Evolutionary conservation across 2,329 filamentous ascomycete genomes (phyloP), one percentile per base, ranked within the genome.

Genomic region (Ceratocystis cacaofunesta): DNA sequence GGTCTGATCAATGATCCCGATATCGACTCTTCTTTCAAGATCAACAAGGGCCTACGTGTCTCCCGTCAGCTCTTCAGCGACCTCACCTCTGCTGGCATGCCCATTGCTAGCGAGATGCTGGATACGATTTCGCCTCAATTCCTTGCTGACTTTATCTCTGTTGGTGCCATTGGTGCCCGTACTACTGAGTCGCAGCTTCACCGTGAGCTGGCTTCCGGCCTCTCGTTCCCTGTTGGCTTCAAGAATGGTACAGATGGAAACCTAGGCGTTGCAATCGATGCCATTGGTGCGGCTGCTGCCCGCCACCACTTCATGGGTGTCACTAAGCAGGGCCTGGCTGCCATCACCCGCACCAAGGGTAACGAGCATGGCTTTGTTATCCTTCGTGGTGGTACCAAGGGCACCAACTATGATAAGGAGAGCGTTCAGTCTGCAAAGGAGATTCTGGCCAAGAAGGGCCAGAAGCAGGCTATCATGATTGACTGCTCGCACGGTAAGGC

Each of bases 321-420:
- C 62, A 99, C 94, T 41, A 99, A 99, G 82, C 92, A 96, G 74
- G 94, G 94, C 68, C 81, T 96, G 68, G 94, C 92, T 58, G 92
- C 94, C 68, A 97, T 99, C 71, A 96, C 92, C 62, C 86, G 90
- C 76, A 99, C 94, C 17, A 84, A 83, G 66, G 94, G 94, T 65
- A 99, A 99, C 76, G 89, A 96, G 77, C 90, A 99, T 77, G 95
- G 94, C 73, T 99, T 99, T 73, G 90, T 97, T 63, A 96, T 99
- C 72, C 81, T 99, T 68, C 85, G 94, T 68, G 94, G 94, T 69
- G 94, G 94, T 69, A 92, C 85, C 72, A 89, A 85, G 76, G 94
- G 94, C 12, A 91, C 94, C 70, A 99, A 99, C 80, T 99, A 86
- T 75, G 92, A 96, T 79, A 85, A 85, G 72, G 87, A 89, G 71